Conservation (phyloP, 306 rosid species). For the Cucumis hystrix region DNA sequence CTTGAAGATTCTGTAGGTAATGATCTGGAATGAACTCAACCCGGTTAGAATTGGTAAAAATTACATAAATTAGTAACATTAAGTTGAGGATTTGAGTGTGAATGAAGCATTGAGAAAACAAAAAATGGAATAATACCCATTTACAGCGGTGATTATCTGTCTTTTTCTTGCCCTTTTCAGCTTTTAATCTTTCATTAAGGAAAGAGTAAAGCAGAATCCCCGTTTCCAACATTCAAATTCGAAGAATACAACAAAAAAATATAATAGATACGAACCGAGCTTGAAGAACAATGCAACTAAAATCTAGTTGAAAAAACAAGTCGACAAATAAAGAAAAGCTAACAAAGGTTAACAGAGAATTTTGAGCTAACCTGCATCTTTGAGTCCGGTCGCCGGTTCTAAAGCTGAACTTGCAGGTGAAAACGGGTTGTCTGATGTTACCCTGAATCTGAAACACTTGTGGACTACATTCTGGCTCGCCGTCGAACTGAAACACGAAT, state of each 20-base stretch:
- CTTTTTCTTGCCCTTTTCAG: neutral
- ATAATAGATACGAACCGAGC: neutral
- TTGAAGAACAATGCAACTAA: neutral
- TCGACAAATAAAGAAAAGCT: neutral
- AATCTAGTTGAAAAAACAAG: neutral
- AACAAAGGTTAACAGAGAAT: neutral
- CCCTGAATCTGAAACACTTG: constrained; percentile 68
- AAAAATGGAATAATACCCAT: neutral
- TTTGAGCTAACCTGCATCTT: constrained; percentile 34
- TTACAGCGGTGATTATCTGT: neutral
- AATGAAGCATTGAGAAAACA: neutral
- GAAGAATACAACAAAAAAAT: neutral
- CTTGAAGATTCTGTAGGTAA: constrained; percentile 36
- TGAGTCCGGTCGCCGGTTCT: constrained; percentile 51
- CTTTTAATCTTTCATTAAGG: neutral
- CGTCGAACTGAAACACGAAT: constrained; percentile 65
- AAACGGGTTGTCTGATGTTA: constrained; percentile 53
- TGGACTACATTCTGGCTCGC: constrained; percentile 68
- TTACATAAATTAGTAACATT: neutral
- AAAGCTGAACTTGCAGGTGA: constrained; percentile 64
- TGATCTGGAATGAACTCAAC: constrained; percentile 24
- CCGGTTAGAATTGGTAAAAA: neutral
- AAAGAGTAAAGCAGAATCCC: constrained; percentile 15
- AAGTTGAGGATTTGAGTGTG: neutral
- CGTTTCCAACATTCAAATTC: neutral